phyloP scores from a whole-genome alignment of 208 protist genomes.

The Acanthamoeba royreba region DNA sequence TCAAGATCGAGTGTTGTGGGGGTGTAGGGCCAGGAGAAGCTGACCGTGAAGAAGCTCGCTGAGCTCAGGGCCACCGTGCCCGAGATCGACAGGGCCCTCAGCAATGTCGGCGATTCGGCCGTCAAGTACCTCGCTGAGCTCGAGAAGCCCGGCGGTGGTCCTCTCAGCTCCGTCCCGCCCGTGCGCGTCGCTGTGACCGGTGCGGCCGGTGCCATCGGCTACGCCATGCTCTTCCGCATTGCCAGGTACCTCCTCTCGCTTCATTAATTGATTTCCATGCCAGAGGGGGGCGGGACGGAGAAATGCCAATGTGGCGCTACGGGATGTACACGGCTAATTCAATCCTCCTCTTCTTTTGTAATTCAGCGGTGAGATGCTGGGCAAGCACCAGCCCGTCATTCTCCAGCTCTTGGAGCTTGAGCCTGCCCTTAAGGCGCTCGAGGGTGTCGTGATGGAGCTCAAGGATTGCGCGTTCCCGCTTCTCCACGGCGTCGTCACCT shows the following conservation, averaged over 20 bases:
- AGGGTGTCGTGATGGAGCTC: slow-evolving; percentile 91
- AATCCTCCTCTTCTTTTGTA: background rate
- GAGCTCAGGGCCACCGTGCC: background rate
- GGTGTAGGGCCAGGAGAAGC: background rate
- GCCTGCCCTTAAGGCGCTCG: slow-evolving; percentile 79
- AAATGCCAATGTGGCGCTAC: background rate
- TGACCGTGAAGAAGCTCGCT: slow-evolving; percentile 10
- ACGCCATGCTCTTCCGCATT: slow-evolving; percentile 91
- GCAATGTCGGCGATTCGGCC: background rate
- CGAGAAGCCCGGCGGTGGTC: background rate
- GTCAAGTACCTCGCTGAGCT: slow-evolving; percentile 27
- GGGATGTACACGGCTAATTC: background rate
- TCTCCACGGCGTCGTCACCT: slow-evolving; percentile 71
- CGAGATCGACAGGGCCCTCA: background rate
- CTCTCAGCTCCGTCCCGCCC: background rate
- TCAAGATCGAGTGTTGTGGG: background rate
- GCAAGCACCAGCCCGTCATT: slow-evolving; percentile 84
- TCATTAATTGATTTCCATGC: background rate
- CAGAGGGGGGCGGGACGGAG: background rate
- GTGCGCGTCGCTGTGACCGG: slow-evolving; percentile 89
- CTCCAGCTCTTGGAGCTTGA: slow-evolving; percentile 90
- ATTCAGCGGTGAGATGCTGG: slow-evolving; percentile 87
- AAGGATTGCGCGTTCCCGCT: slow-evolving; percentile 91
- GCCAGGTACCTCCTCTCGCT: slow-evolving; percentile 74
- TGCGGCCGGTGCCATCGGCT: slow-evolving; percentile 95